A percentile compares a stretch with the other conserved stretches of the same genome.
phyloP scores from a whole-genome alignment of 1,284 basidiomycete genomes.

The Agroathelia rolfsii region DNA sequence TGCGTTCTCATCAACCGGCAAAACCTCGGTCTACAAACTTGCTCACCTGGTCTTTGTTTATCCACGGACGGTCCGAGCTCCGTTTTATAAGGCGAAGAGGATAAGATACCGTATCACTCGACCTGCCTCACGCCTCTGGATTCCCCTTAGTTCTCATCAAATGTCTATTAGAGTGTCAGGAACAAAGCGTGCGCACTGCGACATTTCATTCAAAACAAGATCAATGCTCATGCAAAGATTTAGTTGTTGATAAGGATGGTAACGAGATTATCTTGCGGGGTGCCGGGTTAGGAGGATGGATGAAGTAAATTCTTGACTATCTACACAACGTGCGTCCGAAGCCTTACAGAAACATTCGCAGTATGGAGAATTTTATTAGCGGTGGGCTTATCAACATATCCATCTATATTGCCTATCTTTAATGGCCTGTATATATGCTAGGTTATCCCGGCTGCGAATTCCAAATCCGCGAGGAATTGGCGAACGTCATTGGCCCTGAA shows the following conservation, averaged over 20 bases:
- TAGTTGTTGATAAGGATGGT: constrained; percentile 22
- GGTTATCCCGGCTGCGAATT: constrained; percentile 27
- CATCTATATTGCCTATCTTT: background rate
- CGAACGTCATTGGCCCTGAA: constrained; percentile 27
- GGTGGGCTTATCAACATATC: constrained; percentile 8
- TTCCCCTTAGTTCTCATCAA: too few relatives aligned
- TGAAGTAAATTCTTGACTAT: constrained; percentile 17
- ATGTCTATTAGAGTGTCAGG: constrained; percentile 9
- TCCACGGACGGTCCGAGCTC: too few relatives aligned
- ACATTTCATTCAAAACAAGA: too few relatives aligned
- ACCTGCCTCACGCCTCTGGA: too few relatives aligned
- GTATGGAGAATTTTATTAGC: constrained; percentile 23
- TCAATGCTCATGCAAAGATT: constrained; percentile 17
- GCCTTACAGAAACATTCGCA: constrained; percentile 1
- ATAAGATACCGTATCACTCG: too few relatives aligned
- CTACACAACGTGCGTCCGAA: background rate
- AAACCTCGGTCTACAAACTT: too few relatives aligned
- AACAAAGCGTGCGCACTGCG: too few relatives aligned
- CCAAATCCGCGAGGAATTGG: constrained; percentile 28
- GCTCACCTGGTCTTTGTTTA: too few relatives aligned
- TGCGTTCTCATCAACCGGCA: too few relatives aligned
- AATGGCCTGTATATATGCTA: constrained; percentile 5
- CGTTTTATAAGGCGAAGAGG: too few relatives aligned
- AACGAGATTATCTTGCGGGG: constrained; percentile 23
- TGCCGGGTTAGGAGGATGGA: constrained; percentile 25